Evolutionary conservation across 192 early-diverging fungal genomes (phyloP), one percentile per base, ranked within the genome.

Genomic region (Dispira parvispora): DNA sequence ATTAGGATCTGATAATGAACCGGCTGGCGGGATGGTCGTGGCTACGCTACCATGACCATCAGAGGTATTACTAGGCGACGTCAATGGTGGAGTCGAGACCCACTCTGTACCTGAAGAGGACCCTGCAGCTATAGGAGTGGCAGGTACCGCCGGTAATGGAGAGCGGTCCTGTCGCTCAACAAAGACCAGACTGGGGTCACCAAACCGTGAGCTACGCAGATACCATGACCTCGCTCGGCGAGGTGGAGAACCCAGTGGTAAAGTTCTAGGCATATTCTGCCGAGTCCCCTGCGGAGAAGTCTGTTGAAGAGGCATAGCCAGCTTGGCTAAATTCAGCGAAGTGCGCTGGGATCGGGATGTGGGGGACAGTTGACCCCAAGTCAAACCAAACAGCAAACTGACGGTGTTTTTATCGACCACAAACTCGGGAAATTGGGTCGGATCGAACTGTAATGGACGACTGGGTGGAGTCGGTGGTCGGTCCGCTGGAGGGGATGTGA

Each of bases 351-450:
- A 4, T 16, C 9, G 16, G 2, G 47, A 4, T 8, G 2, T 8
- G 47, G 47, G 47, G 16, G 47, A 50, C 47, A 20, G 18, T 23
- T 50, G 16, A 16, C 21, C 47, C 47, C 47, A 50, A 23, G 47
- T 8, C 47, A 50, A 50, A 8, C 47, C 47, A 50, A 50, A 50
- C 47, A 50, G 8, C 47, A 50, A 4, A 2, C 47, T 16, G 21
- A 50, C 47, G 21, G 47, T 50, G 16, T 16, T 23, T 20, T 16
- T 16, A 50, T 23, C 21, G 21, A 50, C 8, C 47, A 50, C 47
- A 50, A 50, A 50, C 47, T 50, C 47, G 47, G 47, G 47, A 8
- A 50, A 50, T 23, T 50, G 47, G 47, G 47, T 50, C 47, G 47
- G 47, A 23, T 50, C 47, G 21, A 50, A 50, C 32, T 6, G 32